These are phyloP conservation scores for Phytophthora syringae DNA, from an alignment of 352 stramenopile genomes.

Conservation along the genomic window DNA sequence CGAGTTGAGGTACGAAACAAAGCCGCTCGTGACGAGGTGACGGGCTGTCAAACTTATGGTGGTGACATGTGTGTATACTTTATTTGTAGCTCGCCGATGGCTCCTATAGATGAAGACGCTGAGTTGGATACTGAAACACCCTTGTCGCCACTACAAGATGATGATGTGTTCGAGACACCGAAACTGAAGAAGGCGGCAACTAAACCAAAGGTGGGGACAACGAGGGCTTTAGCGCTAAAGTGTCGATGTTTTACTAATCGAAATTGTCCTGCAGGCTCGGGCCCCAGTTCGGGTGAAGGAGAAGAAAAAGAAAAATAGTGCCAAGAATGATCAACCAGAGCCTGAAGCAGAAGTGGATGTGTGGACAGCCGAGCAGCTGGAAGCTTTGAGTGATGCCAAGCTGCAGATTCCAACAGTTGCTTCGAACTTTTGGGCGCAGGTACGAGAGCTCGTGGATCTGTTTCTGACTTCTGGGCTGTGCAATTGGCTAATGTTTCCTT, in stretches of 20 bases:
- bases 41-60: background rate
- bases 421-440: slow-evolving; percentile 72
- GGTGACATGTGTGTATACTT: background rate
- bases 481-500: background rate
- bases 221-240: background rate
- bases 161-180: slow-evolving; percentile 18
- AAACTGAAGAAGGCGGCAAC: slow-evolving; percentile 33
- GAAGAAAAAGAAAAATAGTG: slow-evolving; percentile 22
- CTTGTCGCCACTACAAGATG: slow-evolving; percentile 2
- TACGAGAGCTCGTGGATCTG: slow-evolving; percentile 5
- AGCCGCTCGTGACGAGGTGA: background rate
- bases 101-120: slow-evolving; percentile 11
- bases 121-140: slow-evolving; percentile 7
- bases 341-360: slow-evolving; percentile 38
- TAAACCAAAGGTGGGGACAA: slow-evolving; percentile 15
- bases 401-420: slow-evolving; percentile 66
- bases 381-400: slow-evolving; percentile 63
- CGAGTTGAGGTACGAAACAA: slow-evolving; percentile 15
- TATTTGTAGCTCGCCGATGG: slow-evolving; percentile 10
- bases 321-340: slow-evolving; percentile 21
- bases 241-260: background rate
- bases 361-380: slow-evolving; percentile 59
- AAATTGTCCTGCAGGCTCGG: slow-evolving; percentile 4
- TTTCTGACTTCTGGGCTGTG: background rate
- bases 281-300: background rate